Percentiles rank a stretch among this genome's conserved stretches.
Conservation (phyloP, 1,284 basidiomycete genomes). For the Malassezia arunalokei region DNA sequence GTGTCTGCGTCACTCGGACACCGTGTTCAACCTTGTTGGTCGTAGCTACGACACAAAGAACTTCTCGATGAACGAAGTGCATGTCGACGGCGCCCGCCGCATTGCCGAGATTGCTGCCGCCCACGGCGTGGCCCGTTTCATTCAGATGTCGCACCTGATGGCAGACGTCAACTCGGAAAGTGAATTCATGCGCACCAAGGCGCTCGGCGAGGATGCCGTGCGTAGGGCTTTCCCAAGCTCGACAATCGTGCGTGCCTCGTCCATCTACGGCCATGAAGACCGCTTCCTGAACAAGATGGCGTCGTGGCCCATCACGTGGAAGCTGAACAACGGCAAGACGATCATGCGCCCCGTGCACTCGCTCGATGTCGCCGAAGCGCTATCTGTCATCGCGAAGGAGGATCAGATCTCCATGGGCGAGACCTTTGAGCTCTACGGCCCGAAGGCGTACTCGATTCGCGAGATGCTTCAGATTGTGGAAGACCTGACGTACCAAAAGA, state of each 20-base stretch:
- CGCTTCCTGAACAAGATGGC: conserved; percentile 78
- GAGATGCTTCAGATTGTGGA: conserved; percentile 72
- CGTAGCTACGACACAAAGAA: conserved; percentile 86
- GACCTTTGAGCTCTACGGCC: conserved; percentile 75
- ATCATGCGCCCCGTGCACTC: conserved; percentile 83
- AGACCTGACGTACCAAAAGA: conserved; percentile 60
- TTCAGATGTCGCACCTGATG: conserved; percentile 93
- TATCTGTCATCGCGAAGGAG: conserved; percentile 64
- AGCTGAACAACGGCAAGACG: conserved; percentile 75
- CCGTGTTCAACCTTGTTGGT: conserved; percentile 86
- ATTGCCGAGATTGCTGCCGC: conserved; percentile 65
- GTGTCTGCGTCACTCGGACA: conserved; percentile 87
- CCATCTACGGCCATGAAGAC: conserved; percentile 88
- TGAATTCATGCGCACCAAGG: conserved; percentile 76
- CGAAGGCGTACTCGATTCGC: conserved; percentile 70
- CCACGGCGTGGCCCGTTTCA: conserved; percentile 67
- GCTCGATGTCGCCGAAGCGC: conserved; percentile 81
- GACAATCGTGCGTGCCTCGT: conserved; percentile 74
- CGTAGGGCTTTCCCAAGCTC: conserved; percentile 71
- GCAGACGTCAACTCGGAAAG: conserved; percentile 68
- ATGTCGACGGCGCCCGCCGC: conserved; percentile 60
- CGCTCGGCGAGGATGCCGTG: conserved; percentile 77
- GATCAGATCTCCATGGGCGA: conserved; percentile 55
- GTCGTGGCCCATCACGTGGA: conserved; percentile 72
- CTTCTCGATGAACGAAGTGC: conserved; percentile 67